These are phyloP conservation scores for Psilocybe tampanensis DNA, from an alignment of 768 basidiomycete genomes.

Conservation along the genomic window DNA sequence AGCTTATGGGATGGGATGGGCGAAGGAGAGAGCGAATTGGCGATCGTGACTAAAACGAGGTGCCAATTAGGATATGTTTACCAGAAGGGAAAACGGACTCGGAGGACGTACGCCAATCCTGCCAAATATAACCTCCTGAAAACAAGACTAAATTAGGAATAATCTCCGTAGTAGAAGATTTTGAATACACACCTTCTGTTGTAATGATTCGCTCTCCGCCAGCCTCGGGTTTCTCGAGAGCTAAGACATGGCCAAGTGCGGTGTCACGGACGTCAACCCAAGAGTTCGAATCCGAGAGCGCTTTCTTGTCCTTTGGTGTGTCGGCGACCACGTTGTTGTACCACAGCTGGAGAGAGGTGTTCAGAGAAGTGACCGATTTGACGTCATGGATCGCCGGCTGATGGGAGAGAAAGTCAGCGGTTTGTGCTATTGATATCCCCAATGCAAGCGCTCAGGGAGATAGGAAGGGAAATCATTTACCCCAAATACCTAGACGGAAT, in stretches of 20 bases:
- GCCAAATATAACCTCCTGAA: too few relatives aligned
- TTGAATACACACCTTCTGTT: conserved; percentile 55
- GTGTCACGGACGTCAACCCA: conserved; percentile 59
- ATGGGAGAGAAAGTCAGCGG: neutral
- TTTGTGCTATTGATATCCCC: too few relatives aligned
- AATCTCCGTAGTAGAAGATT: conserved; percentile 50
- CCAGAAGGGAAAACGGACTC: too few relatives aligned
- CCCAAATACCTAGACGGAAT: conserved; percentile 10
- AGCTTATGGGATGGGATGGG: conserved; percentile 25
- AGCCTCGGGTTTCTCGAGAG: too few relatives aligned
- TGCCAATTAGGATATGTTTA: neutral
- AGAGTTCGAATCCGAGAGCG: conserved; percentile 14
- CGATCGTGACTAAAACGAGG: conserved; percentile 33
- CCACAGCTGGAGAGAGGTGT: conserved; percentile 35
- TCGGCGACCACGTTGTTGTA: conserved; percentile 27
- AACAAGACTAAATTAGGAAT: too few relatives aligned
- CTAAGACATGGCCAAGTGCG: conserved; percentile 54
- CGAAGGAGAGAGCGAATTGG: conserved; percentile 26
- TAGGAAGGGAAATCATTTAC: neutral
- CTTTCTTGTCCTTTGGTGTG: conserved; percentile 17
- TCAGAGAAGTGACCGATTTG: too few relatives aligned
- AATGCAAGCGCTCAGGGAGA: neutral
- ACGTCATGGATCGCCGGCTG: conserved; percentile 48
- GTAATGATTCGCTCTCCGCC: too few relatives aligned
- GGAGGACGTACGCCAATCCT: conserved; percentile 35